Conservation (phyloP, 2,329 filamentous ascomycete genomes). For the Pestalotiopsis sp. region DNA sequence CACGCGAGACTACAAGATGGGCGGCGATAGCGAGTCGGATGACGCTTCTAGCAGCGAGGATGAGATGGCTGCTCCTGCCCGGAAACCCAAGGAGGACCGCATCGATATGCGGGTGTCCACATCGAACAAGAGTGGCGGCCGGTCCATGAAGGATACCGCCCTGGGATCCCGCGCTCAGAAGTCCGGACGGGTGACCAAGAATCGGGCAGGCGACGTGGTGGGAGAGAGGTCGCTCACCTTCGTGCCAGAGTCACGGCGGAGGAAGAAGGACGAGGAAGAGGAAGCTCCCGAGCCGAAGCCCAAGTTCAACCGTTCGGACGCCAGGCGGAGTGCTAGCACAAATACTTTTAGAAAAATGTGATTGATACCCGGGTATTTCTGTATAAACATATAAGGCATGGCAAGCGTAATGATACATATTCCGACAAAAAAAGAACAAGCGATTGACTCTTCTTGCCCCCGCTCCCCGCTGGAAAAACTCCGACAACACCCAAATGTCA, state of each 20-base stretch:
- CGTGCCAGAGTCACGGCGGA: conserved; percentile 61
- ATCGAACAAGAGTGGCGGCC: conserved; percentile 63
- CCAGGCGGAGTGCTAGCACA: conserved; percentile 72
- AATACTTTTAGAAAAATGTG: conserved; percentile 66
- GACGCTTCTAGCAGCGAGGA: conserved; percentile 41
- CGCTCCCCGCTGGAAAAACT: conserved; percentile 1
- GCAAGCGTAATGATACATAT: conserved; percentile 21
- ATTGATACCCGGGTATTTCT: conserved; percentile 58
- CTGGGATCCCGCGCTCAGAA: conserved; percentile 60
- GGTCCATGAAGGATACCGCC: conserved; percentile 56
- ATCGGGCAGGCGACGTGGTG: conserved; percentile 51
- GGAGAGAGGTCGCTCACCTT: conserved; percentile 75
- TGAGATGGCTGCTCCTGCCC: conserved; percentile 29
- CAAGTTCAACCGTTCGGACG: conserved; percentile 35
- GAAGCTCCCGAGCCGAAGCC: conserved; percentile 21
- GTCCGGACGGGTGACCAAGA: conserved; percentile 47
- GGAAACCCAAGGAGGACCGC: conserved; percentile 30
- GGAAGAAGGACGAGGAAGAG: conserved; percentile 35
- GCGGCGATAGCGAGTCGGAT: conserved; percentile 41
- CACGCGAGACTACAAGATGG: conserved; percentile 40
- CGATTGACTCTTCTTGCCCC: not conserved
- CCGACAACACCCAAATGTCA: not conserved
- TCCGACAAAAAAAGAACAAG: not conserved
- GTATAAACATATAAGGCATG: conserved; percentile 1
- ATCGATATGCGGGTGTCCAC: conserved; percentile 71